Percentiles rank a stretch among this genome's conserved stretches.
These are phyloP conservation scores for Chloris gayana DNA, from an alignment of 176 grass and related monocot genomes.

Conservation along the genomic window DNA sequence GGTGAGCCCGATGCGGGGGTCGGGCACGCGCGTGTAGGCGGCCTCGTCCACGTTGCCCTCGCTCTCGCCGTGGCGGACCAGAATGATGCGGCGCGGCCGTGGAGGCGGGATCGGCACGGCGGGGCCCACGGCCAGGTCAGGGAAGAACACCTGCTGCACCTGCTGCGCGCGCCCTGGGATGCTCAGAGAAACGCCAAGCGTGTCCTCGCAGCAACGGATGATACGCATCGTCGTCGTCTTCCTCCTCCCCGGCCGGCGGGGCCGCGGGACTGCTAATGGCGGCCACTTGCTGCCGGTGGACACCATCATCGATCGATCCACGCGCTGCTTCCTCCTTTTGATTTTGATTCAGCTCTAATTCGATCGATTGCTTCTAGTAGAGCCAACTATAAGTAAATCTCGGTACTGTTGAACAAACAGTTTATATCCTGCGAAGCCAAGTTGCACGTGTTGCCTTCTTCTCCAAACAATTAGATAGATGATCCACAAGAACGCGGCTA, in stretches of 20 bases:
- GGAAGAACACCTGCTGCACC: slow-evolving; percentile 36
- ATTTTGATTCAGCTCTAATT: too few relatives aligned
- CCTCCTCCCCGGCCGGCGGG: too few relatives aligned
- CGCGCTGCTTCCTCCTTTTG: too few relatives aligned
- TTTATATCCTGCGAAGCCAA: too few relatives aligned
- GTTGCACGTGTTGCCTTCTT: too few relatives aligned
- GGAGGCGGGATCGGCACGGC: neutral
- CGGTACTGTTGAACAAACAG: too few relatives aligned
- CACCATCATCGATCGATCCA: neutral
- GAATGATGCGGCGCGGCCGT: slow-evolving; percentile 66
- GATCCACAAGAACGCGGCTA: too few relatives aligned
- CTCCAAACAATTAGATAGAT: too few relatives aligned
- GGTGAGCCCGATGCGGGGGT: slow-evolving; percentile 84
- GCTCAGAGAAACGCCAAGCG: slow-evolving; percentile 40
- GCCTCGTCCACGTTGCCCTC: slow-evolving; percentile 86
- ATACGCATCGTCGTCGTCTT: neutral
- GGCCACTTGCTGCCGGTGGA: slow-evolving; percentile 16
- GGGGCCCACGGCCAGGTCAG: neutral
- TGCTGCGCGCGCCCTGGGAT: neutral
- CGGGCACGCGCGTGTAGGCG: slow-evolving; percentile 72
- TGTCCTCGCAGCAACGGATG: slow-evolving; percentile 72
- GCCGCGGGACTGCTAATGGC: too few relatives aligned
- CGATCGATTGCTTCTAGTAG: too few relatives aligned
- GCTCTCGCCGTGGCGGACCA: slow-evolving; percentile 86
- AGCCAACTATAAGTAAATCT: too few relatives aligned